Base-by-base conservation (phyloP, 371 early-diverging fungal species). In the Actinomortierella wolfii region DNA sequence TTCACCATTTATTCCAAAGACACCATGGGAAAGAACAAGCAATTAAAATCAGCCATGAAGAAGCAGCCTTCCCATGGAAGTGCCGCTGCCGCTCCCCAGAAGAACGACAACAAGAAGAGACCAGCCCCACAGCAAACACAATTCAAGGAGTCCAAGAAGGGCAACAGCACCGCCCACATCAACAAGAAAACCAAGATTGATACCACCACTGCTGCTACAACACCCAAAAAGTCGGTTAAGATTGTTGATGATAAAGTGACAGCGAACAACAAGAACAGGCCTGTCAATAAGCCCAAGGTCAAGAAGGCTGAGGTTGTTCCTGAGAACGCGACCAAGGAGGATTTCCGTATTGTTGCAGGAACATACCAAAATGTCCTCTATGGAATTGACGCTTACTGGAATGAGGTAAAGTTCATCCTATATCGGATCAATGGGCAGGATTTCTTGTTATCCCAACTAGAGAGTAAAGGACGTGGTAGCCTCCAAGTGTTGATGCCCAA, bases 321-420 rank as follows among this genome's bases (percentile, higher is more conserved):
- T 39, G 75, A 77, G 50, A 64, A 66, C 26, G 59, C 74, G 5
- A 69, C 78, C 3, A 28, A 75, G 26, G 84, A 86, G 63, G 84
- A 87, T 61, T 79, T 94, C 58, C 78, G 92, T 51, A 83, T 94
- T 44, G 79, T 91, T 29, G 89, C 90, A 4, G 99, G 99, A 54
- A 92, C 96, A 26, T 98, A 98, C 77, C 98, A 98, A 76, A 90
- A 97, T 20, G 83, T 98, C 18, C 83, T 98, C 23, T 97, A 95
- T 67, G 99, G 99, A 25, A 80, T 97, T 23, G 88, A 92, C 57
- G 92, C 83, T 18, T 70, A 79, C 28, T 85, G 86, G 83, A 80
- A 78, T 21, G 78, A 75, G 55, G 74, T 73, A 54, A 55, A 18
- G 59, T 56, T 11, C 13, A 29, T 28, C 45, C 34, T 8, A 28